Base-by-base conservation (phyloP, 345 rosid species). In the Kandelia obovata region DNA sequence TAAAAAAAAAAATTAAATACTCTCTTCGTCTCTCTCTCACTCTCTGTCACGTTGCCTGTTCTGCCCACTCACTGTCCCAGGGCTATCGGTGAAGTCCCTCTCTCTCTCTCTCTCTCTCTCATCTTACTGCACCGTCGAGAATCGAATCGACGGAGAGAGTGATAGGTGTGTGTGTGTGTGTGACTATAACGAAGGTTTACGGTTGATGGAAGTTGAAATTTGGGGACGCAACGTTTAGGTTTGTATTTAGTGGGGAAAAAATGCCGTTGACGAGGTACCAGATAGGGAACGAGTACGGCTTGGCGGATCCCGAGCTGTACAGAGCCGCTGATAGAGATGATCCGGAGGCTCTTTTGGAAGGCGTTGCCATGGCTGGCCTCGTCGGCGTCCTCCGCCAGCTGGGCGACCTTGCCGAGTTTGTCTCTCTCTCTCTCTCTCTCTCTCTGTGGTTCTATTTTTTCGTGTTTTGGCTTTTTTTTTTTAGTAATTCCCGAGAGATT, bases 331-430 rank as follows among this genome's bases (percentile, higher is more conserved):
- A 90, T 71, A 92, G 77, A 59, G 97, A 92, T 83, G 99, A 96
- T 83, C 96, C 99, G 4, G 99, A 96, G 67, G 96, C 97, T 71
- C 83, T 96, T 5, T 85, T 96, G 17, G 99, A 96, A 81, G 94
- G 94, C 15, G 97, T 96, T 70, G 92, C 99, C 72, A 96, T 96
- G 99, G 92, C 98, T 74, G 99, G 92, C 39, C 98, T 96, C 31
- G 96, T 96, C 66, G 99, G 98, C 58, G 72, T 96, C 59, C 73
- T 96, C 75, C 99, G 99, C 84, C 99, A 96, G 83, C 99, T 96
- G 64, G 99, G 99, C 59, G 99, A 96, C 91, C 96, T 96, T 17
- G 98, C 99, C 28, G 96, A 96, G 99, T 96, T 52, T 68, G 98
- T 84, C 66, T 69, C 74, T 73, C 64, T 72, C 23, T 46, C 62